Conservation (phyloP, 192 early-diverging fungal species). For the Backusella parvicylindrica region DNA sequence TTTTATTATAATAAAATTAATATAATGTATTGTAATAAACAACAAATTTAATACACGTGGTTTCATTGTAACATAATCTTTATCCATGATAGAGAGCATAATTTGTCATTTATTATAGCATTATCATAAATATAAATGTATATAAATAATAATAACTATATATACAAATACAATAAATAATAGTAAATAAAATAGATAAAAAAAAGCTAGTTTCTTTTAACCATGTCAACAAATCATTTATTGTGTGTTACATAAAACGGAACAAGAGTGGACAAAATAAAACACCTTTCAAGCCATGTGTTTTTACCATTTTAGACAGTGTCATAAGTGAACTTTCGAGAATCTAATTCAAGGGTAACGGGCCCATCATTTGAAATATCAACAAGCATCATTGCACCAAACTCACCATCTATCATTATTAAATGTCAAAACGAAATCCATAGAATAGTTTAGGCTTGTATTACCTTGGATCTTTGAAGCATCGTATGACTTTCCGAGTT, state of each 20-base stretch:
- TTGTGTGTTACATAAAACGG: not conserved
- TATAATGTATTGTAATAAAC: not conserved
- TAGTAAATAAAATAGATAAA: too few relatives aligned
- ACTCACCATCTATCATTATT: conserved; percentile 66
- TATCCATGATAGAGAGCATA: too few relatives aligned
- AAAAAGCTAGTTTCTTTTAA: too few relatives aligned
- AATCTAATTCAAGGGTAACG: conserved; percentile 55
- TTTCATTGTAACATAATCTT: not conserved
- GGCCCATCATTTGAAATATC: conserved; percentile 82
- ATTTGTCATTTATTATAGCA: too few relatives aligned
- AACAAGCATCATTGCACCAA: conserved; percentile 98
- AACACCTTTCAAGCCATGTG: not conserved
- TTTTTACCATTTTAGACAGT: not conserved
- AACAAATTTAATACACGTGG: not conserved
- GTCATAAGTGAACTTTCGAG: conserved; percentile 48
- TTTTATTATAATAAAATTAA: not conserved
- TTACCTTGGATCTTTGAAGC: conserved; percentile 71
- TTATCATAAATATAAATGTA: too few relatives aligned
- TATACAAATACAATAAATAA: too few relatives aligned
- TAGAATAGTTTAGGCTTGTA: not conserved
- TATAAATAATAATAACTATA: too few relatives aligned
- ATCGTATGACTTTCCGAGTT: conserved; percentile 60
- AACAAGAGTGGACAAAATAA: not conserved
- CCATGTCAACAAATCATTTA: not conserved
- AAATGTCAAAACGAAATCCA: not conserved